Evolutionary conservation across 192 early-diverging fungal species (phyloP).

Genomic region (Chytriomyces sp.): DNA sequence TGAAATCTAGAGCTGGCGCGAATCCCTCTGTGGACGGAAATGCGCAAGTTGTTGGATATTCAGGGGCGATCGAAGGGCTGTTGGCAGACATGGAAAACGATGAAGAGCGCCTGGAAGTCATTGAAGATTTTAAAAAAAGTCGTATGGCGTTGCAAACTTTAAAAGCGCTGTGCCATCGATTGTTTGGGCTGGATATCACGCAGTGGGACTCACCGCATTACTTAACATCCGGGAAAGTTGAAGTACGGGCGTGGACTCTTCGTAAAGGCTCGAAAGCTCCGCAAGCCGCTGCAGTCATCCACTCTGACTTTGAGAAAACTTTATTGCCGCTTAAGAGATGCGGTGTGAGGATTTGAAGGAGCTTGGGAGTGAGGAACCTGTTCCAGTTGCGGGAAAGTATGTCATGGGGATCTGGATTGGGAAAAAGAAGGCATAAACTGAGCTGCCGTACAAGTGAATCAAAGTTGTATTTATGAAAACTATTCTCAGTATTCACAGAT

Average conservation of each 20-base stretch:
- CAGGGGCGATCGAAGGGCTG: conserved; percentile 75
- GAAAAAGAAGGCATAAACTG: neutral
- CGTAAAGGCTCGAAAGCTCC: conserved; percentile 77
- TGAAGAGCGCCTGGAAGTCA: conserved; percentile 55
- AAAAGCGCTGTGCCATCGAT: conserved; percentile 82
- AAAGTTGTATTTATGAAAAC: neutral
- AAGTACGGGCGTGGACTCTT: conserved; percentile 92
- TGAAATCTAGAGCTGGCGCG: conserved; percentile 64
- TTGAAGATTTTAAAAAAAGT: conserved; percentile 57
- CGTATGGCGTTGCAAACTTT: conserved; percentile 44
- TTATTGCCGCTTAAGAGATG: conserved; percentile 83
- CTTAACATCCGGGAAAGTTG: conserved; percentile 88
- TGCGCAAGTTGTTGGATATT: conserved; percentile 71
- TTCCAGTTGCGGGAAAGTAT: conserved; percentile 93
- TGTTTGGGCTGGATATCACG: conserved; percentile 83
- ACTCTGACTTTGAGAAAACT: conserved; percentile 75
- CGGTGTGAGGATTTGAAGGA: conserved; percentile 78
- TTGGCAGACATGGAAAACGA: conserved; percentile 53
- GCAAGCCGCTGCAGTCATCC: conserved; percentile 91
- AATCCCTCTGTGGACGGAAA: conserved; percentile 64
- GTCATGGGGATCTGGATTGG: conserved; percentile 52
- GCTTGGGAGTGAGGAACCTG: conserved; percentile 65
- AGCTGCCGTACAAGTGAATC: neutral
- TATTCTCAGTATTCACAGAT: no score
- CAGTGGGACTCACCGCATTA: conserved; percentile 89